Conservation (phyloP, 441 rosid species). For the Adansonia grandidieri region DNA sequence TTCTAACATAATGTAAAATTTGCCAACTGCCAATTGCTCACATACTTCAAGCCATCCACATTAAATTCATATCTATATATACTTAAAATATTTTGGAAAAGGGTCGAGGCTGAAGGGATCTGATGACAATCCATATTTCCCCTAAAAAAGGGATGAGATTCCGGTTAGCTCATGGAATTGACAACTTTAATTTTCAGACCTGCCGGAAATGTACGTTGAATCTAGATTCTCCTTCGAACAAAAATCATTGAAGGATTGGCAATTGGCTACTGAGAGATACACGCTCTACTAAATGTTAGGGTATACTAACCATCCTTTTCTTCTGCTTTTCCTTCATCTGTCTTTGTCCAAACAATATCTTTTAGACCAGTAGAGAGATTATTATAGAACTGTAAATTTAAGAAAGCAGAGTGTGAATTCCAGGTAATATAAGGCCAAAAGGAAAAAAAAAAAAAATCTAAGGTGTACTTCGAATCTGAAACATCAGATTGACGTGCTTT, state of each 20-base stretch:
- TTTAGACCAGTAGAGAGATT: slow-evolving; percentile 86
- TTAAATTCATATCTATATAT: background rate
- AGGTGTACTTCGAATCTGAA: background rate
- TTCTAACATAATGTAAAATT: background rate
- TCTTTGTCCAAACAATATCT: slow-evolving; percentile 90
- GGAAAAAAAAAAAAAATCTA: background rate
- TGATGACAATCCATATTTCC: background rate
- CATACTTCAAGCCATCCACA: background rate
- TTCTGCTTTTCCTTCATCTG: slow-evolving; percentile 64
- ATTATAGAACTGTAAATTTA: slow-evolving; percentile 75
- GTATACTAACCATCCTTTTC: slow-evolving; percentile 25
- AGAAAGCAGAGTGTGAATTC: slow-evolving; percentile 20
- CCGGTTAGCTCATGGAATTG: background rate
- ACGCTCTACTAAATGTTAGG: background rate
- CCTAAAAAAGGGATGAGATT: background rate
- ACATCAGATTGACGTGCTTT: background rate
- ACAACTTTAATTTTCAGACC: background rate
- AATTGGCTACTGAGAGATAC: background rate
- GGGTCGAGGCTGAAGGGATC: background rate
- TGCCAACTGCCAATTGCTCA: background rate
- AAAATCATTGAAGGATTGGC: background rate
- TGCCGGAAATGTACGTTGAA: background rate
- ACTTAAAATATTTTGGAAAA: background rate
- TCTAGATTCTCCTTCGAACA: background rate
- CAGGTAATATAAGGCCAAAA: background rate